A percentile compares a stretch with the other conserved stretches of the same genome.
These are phyloP conservation scores for Cyclaneusma minus DNA, from an alignment of 2,329 filamentous ascomycete species.

Conservation along the genomic window DNA sequence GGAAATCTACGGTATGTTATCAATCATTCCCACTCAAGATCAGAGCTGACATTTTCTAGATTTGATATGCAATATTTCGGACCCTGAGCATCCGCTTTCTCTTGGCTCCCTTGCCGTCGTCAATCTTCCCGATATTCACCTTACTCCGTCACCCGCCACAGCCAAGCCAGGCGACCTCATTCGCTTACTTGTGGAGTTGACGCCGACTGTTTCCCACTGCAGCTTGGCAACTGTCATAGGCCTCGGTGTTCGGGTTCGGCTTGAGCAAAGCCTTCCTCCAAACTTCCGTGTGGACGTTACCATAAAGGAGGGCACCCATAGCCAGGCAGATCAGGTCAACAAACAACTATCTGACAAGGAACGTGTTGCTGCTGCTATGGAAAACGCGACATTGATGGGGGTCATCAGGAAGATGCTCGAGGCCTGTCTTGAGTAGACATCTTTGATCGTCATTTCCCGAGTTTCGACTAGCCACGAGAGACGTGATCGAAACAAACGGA, in stretches of 20 bases:
- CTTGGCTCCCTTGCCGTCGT: slow-evolving; percentile 88
- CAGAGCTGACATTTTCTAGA: slow-evolving; percentile 39
- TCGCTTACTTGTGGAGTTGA: slow-evolving; percentile 75
- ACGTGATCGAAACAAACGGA: too few relatives aligned
- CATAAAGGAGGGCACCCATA: slow-evolving; percentile 94
- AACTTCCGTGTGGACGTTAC: slow-evolving; percentile 84
- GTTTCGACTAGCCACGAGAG: too few relatives aligned
- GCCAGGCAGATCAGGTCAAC: slow-evolving; percentile 87
- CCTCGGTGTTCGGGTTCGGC: slow-evolving; percentile 74
- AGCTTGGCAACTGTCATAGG: slow-evolving; percentile 93
- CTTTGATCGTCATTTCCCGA: too few relatives aligned
- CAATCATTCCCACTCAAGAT: slow-evolving; percentile 4
- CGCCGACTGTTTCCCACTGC: slow-evolving; percentile 93
- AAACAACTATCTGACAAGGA: slow-evolving; percentile 97
- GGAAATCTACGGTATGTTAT: slow-evolving; percentile 69
- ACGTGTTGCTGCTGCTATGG: slow-evolving; percentile 81
- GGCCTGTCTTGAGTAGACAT: slow-evolving; percentile 49
- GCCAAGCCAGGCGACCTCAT: slow-evolving; percentile 41
- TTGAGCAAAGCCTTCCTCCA: slow-evolving; percentile 82
- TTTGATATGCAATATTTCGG: slow-evolving; percentile 84
- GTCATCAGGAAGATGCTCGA: slow-evolving; percentile 90
- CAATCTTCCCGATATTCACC: slow-evolving; percentile 84
- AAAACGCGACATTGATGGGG: slow-evolving; percentile 80
- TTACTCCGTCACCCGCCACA: slow-evolving; percentile 43
- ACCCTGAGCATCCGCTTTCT: slow-evolving; percentile 91